Percentiles rank a stretch among this genome's conserved stretches.
phyloP scores from a whole-genome alignment of 495 filamentous ascomycete species.

The Xylaria curta region DNA sequence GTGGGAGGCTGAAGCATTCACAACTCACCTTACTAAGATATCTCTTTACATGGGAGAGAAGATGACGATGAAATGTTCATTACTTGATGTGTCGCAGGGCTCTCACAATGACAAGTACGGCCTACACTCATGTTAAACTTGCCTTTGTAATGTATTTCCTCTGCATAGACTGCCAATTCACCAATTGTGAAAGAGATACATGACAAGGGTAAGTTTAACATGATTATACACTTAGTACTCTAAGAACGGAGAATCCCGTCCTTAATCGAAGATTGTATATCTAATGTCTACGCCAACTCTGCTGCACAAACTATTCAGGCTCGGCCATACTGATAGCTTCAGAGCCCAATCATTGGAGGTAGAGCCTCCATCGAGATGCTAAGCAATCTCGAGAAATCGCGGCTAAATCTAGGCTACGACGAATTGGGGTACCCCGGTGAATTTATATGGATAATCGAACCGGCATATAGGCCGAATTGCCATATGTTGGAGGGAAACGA shows the following conservation, averaged over 20 bases:
- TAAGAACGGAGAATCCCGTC: background rate
- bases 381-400: slow-evolving; percentile 8
- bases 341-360: background rate
- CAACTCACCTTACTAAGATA: background rate
- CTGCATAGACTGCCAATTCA: too few species aligned
- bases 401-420: slow-evolving; percentile 11
- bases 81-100: background rate
- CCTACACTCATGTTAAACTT: too few species aligned
- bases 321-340: background rate
- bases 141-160: too few species aligned
- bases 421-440: background rate
- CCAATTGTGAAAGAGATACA: too few species aligned
- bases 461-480: slow-evolving; percentile 26
- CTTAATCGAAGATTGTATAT: background rate
- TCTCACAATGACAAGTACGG: background rate
- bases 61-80: too few species aligned
- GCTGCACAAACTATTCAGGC: background rate
- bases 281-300: background rate
- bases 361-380: background rate
- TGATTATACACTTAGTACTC: too few species aligned
- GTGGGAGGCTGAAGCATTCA: background rate
- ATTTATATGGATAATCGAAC: background rate
- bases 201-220: too few species aligned
- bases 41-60: background rate
- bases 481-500: slow-evolving; percentile 13